Percentiles rank a stretch among this genome's conserved stretches.
phyloP scores from a whole-genome alignment of 345 rosid genomes.

The Crucihimalaya himalaica region DNA sequence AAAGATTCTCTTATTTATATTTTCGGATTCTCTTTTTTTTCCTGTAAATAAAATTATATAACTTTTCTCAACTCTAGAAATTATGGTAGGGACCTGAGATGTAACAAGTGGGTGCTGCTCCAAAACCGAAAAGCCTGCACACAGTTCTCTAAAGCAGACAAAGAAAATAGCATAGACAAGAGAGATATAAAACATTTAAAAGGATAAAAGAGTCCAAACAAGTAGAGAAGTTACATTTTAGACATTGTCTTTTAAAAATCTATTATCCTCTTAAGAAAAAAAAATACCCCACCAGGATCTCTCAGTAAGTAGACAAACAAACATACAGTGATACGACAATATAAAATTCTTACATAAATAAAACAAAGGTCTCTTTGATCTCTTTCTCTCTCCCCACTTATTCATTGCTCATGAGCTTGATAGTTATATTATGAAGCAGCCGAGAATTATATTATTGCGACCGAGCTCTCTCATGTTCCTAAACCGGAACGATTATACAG shows the following conservation, averaged over 20 bases:
- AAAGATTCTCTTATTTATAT: too few relatives aligned
- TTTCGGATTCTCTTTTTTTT: too few relatives aligned
- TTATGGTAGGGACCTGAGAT: too few relatives aligned
- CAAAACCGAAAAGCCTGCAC: neutral
- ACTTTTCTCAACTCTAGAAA: too few relatives aligned
- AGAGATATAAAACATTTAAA: neutral
- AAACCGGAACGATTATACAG: slow-evolving; percentile 8
- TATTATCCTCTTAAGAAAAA: slow-evolving; percentile 15
- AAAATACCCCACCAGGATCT: slow-evolving; percentile 31
- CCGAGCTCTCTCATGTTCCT: slow-evolving; percentile 36
- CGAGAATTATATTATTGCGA: neutral
- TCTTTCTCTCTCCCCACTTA: slow-evolving; percentile 20
- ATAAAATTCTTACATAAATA: slow-evolving; percentile 6
- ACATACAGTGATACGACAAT: slow-evolving; percentile 35
- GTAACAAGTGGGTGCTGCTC: neutral
- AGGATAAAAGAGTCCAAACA: slow-evolving; percentile 15
- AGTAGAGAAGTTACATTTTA: slow-evolving; percentile 29
- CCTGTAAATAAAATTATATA: too few relatives aligned
- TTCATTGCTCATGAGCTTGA: slow-evolving; percentile 30
- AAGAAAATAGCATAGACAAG: neutral
- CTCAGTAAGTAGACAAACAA: slow-evolving; percentile 20
- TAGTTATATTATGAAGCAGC: slow-evolving; percentile 25
- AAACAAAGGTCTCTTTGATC: slow-evolving; percentile 24
- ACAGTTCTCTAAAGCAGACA: neutral
- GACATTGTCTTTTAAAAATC: slow-evolving; percentile 27